Evolutionary conservation across 768 basidiomycete genomes (phyloP), one percentile per base, ranked within the genome.

Genomic region (Tremella fuciformis): DNA sequence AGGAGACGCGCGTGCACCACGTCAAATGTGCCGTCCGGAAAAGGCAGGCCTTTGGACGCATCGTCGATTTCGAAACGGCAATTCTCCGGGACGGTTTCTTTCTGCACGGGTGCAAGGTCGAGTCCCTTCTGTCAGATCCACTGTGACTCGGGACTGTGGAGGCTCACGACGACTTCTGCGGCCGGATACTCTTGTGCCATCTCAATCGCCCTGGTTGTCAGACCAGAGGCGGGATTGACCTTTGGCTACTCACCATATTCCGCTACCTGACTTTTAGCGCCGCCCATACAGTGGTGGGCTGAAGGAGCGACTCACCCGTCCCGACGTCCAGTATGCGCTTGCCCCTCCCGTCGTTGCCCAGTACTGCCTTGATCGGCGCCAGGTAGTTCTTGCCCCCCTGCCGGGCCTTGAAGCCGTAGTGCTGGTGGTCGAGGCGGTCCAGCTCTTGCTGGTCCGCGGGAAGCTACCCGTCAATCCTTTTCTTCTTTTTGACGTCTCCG

Each of bases 111-210:
- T 18, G 46, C 52, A 2, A 65, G 53, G 38, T 65, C 63, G 1
- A 57, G 34, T 6, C 51, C 59, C 55, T 58, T 22, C 8, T 29
- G 18, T 46, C 42, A 46, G 22, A 18, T 46, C 42, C 4, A 18
- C 6, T 46, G n/a, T 22, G n/a, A 11, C 8, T 1, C 18, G 16
- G n/a, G n/a, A n/a, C n/a, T 16, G 3, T 18, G 8, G 48, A 53
- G 15, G 53, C 59, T n/a, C 39, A 64, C 63, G 21, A 60, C 44
- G 39, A 41, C 50, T 48, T 62, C 57, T 16, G 57, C 60, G 0
- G 50, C 18, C 0, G 64, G 64, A 42, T 59, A 65, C 25, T 65
- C 64, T 22, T 44, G 39, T 3, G 64, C 64, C 57, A 65, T 65
- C 46, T 65, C 64, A 37, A 62, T 53, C 1, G 53, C 50, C 64